Evolutionary conservation across 805 yeast species (phyloP), one percentile per base, ranked within the genome.

Genomic region (Metschnikowia corniflorae): DNA sequence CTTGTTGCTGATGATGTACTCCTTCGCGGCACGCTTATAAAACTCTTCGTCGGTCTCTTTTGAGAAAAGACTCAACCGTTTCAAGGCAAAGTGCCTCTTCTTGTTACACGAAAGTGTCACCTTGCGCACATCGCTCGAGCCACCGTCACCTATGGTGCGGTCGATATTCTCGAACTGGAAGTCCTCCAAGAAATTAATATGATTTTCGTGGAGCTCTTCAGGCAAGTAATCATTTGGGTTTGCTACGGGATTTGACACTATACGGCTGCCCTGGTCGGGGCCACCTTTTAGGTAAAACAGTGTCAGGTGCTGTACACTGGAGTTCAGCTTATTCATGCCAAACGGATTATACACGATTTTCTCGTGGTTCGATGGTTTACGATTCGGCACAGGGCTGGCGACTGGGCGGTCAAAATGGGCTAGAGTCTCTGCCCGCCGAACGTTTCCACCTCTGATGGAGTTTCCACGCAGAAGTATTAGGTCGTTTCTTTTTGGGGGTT

Each of bases 181-280:
- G 38, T 74, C 76, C 29, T 79, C 82, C 20, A 70, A 65, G 40
- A 85, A 58, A 28, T 70, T 68, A 3, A 68, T 59, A 36, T 68
- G 65, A 1, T 59, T 57, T 52, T 80, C 77, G 34, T 73, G 65
- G 43, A 75, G 62, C 4, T 68, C 73, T 0, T 54, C 61, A 0
- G 91, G 89, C 14, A 84, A 57, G 43, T 57, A 68, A n/a, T 70
- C 73, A 50, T 82, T 82, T 1, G 91, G 91, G 43, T 76, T 73
- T 13, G 74, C 76, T 10, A 80, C 72, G 0, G 91, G 87, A 43
- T 75, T 63, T 2, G 78, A 71, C 39, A 83, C 60, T 9, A 78
- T 60, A 24, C 78, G 67, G 16, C 70, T 65, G 33, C 73, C 74
- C 28, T 29, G 42, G 29, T 60, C 71, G 18, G 63, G 61, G 35